Percentiles rank a stretch among this genome's conserved stretches.
phyloP scores from a whole-genome alignment of 2,329 filamentous ascomycete genomes.

The Macroventuria anomochaeta region DNA sequence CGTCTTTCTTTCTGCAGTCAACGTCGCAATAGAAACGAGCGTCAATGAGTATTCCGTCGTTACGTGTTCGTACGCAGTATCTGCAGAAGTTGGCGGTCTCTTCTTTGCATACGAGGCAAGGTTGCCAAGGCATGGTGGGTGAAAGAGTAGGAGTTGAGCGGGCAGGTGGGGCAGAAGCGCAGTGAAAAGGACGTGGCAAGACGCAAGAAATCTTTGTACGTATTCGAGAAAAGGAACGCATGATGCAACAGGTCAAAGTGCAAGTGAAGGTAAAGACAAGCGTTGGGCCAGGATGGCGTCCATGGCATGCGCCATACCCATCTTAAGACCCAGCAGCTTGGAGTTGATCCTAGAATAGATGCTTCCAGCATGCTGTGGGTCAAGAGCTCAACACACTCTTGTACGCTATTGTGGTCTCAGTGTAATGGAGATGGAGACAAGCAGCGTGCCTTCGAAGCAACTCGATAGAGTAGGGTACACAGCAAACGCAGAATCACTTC shows the following conservation, averaged over 20 bases:
- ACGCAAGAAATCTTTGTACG: not conserved
- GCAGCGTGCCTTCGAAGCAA: too few relatives aligned
- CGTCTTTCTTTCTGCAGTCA: slow-evolving; percentile 11
- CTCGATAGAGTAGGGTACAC: too few relatives aligned
- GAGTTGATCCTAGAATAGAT: too few relatives aligned
- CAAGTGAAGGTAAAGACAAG: not conserved
- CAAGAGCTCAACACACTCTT: too few relatives aligned
- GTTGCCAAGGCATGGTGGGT: slow-evolving; percentile 8
- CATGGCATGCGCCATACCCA: too few relatives aligned
- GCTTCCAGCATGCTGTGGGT: too few relatives aligned
- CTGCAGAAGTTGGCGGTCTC: slow-evolving; percentile 15
- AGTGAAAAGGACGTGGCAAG: not conserved
- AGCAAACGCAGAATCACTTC: too few relatives aligned
- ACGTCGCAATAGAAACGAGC: slow-evolving; percentile 18
- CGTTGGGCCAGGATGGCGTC: not conserved
- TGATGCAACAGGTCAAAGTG: not conserved
- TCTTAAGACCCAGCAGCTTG: too few relatives aligned
- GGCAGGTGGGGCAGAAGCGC: not conserved
- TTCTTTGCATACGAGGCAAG: slow-evolving; percentile 12
- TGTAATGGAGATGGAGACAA: too few relatives aligned
- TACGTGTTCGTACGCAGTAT: slow-evolving; percentile 2
- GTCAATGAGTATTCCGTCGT: not conserved
- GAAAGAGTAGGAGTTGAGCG: not conserved
- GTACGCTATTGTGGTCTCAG: too few relatives aligned
- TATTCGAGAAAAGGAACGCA: not conserved